Conservation (phyloP, 2,329 filamentous ascomycete species). For the Ilyonectria destructans region DNA sequence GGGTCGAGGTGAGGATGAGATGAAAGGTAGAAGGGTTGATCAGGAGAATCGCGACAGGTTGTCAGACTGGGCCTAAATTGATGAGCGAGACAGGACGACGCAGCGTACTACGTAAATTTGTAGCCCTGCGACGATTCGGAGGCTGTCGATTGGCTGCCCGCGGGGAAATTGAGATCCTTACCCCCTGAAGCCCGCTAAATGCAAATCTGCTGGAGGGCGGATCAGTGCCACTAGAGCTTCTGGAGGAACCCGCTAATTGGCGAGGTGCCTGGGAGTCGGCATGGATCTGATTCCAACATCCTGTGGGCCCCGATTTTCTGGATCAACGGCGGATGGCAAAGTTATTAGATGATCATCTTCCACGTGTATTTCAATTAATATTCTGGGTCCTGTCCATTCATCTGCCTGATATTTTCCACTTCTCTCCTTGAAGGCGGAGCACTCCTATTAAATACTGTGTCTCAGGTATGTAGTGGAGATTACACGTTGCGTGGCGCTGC, state of each 20-base stretch:
- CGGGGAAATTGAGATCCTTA: slow-evolving; percentile 43
- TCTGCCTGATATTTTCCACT: background rate
- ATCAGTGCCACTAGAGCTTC: slow-evolving; percentile 15
- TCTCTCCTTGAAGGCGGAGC: background rate
- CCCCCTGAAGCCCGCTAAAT: slow-evolving; percentile 22
- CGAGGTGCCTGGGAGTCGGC: slow-evolving; percentile 23
- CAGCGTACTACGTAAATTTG: slow-evolving; percentile 7
- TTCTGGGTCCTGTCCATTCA: background rate
- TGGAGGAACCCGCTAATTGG: slow-evolving; percentile 23
- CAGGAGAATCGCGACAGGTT: slow-evolving; percentile 41
- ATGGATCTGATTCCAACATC: slow-evolving; percentile 20
- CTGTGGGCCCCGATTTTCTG: slow-evolving; percentile 14
- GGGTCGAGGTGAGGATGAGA: slow-evolving; percentile 33
- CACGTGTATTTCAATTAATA: slow-evolving; percentile 8
- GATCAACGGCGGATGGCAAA: slow-evolving; percentile 4
- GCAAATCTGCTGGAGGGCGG: slow-evolving; percentile 23
- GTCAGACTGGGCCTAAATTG: slow-evolving; percentile 35
- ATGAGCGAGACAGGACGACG: slow-evolving; percentile 29
- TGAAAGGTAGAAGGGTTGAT: slow-evolving; percentile 34
- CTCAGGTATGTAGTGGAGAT: background rate
- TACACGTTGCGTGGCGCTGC: background rate
- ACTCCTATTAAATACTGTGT: background rate
- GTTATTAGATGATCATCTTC: slow-evolving; percentile 8
- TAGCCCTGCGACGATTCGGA: slow-evolving; percentile 44
- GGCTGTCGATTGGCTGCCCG: slow-evolving; percentile 45